Conservation (phyloP, 208 protist species). For the Wallacemonas sp. region DNA sequence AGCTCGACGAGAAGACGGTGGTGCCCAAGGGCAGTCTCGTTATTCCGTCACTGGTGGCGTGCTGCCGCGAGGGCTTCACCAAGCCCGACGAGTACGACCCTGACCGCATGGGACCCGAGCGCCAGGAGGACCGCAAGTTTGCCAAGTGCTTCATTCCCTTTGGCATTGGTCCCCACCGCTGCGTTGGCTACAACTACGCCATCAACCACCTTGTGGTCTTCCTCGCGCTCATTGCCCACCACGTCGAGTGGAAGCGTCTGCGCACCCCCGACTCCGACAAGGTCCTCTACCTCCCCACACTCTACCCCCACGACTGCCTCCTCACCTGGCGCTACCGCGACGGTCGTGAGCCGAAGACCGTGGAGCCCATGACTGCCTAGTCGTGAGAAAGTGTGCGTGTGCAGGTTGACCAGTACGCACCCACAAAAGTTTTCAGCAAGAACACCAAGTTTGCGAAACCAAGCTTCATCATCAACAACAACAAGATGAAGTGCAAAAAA, state of each 20-base stretch:
- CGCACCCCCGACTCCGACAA: constrained; percentile 88
- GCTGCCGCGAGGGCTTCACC: constrained; percentile 89
- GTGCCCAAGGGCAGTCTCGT: constrained; percentile 91
- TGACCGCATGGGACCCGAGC: constrained; percentile 89
- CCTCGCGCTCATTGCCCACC: constrained; percentile 73
- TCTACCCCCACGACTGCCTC: constrained; percentile 92
- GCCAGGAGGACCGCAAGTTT: constrained; percentile 88
- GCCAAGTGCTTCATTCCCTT: constrained; percentile 93
- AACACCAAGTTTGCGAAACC: no score
- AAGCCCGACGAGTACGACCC: constrained; percentile 93
- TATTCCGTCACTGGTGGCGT: constrained; percentile 89
- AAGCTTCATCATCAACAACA: no score
- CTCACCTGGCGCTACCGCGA: constrained; percentile 63
- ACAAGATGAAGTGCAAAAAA: neutral
- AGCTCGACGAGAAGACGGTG: constrained; percentile 77
- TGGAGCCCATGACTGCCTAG: neutral
- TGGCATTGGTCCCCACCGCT: constrained; percentile 91
- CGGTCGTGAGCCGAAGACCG: constrained; percentile 15
- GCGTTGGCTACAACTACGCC: constrained; percentile 93
- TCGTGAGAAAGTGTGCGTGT: neutral
- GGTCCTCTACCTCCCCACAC: constrained; percentile 90
- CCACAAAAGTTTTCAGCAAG: no score
- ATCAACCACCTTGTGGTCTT: constrained; percentile 94
- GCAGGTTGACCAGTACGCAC: no score
- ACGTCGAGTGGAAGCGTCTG: constrained; percentile 73